Base-by-base conservation (phyloP, 768 basidiomycete species). In the Amanita exitialis region DNA sequence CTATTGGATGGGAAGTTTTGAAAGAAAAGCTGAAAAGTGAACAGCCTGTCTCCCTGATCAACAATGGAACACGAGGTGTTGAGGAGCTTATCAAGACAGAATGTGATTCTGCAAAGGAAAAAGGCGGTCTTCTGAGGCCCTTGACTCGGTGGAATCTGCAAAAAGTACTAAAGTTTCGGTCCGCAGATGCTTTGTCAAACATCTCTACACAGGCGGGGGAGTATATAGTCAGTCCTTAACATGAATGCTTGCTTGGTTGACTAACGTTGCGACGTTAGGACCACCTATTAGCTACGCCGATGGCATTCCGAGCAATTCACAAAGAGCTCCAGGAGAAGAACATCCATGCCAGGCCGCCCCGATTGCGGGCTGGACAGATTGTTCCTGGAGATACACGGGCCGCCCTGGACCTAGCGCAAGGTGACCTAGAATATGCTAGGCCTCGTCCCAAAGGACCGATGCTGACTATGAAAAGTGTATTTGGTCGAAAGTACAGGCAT, bases 1-100 rank as follows among this genome's bases (percentile, higher is more conserved):
- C 90, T 1, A 76, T 94, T 27, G 96, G 92, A 0, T 81, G 88
- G 73, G 94, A 98, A 60, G 58, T 91, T 32, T 60, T 87, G 52
- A 75, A 75, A 43, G 72, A 77, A 55, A 77, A 72, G 54, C 62
- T 89, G 34, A 70, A 67, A 53, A 65, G 57, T 35, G 63, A 71
- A 39, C 65, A 68, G 16, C 73, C 77, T 13, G 63, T 70, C 38
- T 60, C 68, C 28, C 61, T 83, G 30, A 72, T 83, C 38, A 77
- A 79, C 36, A 62, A 66, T 3, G 80, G 83, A 43, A 69, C 76
- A 5, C 53, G 64, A 18, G 70, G 71, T 48, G 66, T 78, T 3
- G 63, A 65, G 27, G 61, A 74, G 3, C 61, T 81, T 35, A 60
- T 89, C 25, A 68, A 72, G 45, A 56, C 66, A 36, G 86, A 85